A percentile compares a stretch with the other conserved stretches of the same genome.
Evolutionary conservation across 75 land plant genomes (phyloP).

Genomic region (Adiantum capillusveneris): DNA sequence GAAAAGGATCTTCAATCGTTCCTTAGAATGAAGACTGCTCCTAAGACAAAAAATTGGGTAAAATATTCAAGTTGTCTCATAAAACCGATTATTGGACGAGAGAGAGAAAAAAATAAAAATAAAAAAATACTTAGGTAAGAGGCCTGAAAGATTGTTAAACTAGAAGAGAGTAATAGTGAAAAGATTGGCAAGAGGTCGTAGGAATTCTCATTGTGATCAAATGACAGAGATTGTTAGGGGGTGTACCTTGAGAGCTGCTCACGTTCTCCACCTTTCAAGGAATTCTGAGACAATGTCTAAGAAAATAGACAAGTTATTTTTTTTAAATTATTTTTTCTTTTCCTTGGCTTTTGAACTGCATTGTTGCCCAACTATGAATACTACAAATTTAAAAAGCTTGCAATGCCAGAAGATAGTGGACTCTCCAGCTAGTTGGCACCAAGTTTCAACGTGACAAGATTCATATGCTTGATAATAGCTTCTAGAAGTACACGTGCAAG

Average conservation of each 20-base stretch:
- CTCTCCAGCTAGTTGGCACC: slow-evolving; percentile 27
- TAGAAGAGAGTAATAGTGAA: slow-evolving; percentile 7
- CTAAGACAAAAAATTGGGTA: slow-evolving; percentile 55
- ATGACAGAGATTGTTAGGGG: slow-evolving; percentile 19
- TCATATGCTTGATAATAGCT: slow-evolving; percentile 17
- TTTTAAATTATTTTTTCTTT: slow-evolving; percentile 33
- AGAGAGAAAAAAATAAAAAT: slow-evolving; percentile 2
- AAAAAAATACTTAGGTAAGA: background rate
- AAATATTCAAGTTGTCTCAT: slow-evolving; percentile 34
- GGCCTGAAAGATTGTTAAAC: slow-evolving; percentile 14
- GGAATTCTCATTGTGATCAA: slow-evolving; percentile 29
- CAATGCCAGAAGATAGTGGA: slow-evolving; percentile 9
- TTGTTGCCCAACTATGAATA: slow-evolving; percentile 38
- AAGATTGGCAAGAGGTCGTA: slow-evolving; percentile 1
- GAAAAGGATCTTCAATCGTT: slow-evolving; percentile 10
- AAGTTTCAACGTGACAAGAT: slow-evolving; percentile 19
- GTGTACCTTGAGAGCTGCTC: slow-evolving; percentile 24
- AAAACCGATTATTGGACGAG: slow-evolving; percentile 60
- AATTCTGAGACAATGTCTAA: slow-evolving; percentile 53
- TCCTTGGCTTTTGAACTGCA: slow-evolving; percentile 41
- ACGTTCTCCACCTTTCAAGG: slow-evolving; percentile 45
- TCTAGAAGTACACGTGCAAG: slow-evolving; percentile 60
- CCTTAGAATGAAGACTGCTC: slow-evolving; percentile 41
- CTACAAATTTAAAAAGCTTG: slow-evolving; percentile 17
- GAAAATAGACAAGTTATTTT: slow-evolving; percentile 26